phyloP scores from a whole-genome alignment of 2,329 filamentous ascomycete species.

The Monosporascus sp. region DNA sequence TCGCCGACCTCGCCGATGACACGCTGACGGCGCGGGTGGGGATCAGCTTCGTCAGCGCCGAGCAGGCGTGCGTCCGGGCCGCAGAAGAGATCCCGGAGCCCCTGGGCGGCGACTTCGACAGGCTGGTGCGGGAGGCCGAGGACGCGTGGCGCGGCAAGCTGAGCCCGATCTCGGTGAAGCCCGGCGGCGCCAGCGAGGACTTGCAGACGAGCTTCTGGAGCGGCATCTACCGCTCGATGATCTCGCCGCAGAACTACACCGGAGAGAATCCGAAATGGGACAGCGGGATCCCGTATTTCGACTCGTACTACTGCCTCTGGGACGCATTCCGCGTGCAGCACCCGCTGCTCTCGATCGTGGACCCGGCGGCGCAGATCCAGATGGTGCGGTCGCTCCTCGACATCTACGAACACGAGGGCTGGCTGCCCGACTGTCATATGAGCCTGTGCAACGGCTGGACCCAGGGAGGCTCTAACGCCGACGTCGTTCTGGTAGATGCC shows the following conservation, averaged over 20 bases:
- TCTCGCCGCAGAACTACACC: constrained; percentile 63
- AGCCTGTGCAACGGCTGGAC: constrained; percentile 62
- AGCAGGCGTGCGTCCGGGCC: constrained; percentile 58
- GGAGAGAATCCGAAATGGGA: constrained; percentile 60
- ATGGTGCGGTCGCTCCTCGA: constrained; percentile 63
- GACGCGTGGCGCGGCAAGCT: constrained; percentile 55
- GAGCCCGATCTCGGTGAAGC: constrained; percentile 45
- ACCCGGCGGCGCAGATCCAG: constrained; percentile 52
- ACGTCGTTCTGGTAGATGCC: constrained; percentile 58
- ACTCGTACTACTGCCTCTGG: constrained; percentile 55
- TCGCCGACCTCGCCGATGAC: constrained; percentile 38
- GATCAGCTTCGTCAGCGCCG: constrained; percentile 57
- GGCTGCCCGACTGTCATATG: constrained; percentile 66
- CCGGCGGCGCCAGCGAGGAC: constrained; percentile 42
- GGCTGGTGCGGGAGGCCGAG: constrained; percentile 43
- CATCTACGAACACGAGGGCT: constrained; percentile 60
- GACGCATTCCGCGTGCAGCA: constrained; percentile 60
- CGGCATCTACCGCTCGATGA: constrained; percentile 55
- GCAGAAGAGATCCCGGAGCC: constrained; percentile 57
- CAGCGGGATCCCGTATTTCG: constrained; percentile 58
- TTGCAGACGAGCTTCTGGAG: constrained; percentile 58
- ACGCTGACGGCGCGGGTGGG: constrained; percentile 56
- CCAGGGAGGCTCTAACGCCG: constrained; percentile 64
- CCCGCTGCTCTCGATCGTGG: constrained; percentile 58
- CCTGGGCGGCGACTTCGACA: constrained; percentile 49